Evolutionary conservation across 2,329 filamentous ascomycete species (phyloP).

Genomic region (Penicillium sp.): DNA sequence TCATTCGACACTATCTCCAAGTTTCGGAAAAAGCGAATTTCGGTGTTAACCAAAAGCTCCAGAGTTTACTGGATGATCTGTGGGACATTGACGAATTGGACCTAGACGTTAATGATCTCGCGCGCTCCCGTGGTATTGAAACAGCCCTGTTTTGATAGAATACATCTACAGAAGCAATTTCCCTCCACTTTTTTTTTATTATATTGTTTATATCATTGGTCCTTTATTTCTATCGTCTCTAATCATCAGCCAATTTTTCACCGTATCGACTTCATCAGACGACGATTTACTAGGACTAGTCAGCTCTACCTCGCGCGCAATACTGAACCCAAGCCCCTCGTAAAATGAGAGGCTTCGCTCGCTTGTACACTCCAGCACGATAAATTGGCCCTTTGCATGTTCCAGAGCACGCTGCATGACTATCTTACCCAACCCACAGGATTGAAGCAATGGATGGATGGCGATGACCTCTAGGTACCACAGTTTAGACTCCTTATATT

Average conservation of each 20-base stretch:
- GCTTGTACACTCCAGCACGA: slow-evolving; percentile 22
- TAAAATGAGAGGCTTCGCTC: slow-evolving; percentile 22
- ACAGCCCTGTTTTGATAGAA: slow-evolving; percentile 23
- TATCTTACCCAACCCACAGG: slow-evolving; percentile 19
- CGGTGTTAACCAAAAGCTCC: slow-evolving; percentile 15
- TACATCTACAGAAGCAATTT: too few relatives aligned
- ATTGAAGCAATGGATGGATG: slow-evolving; percentile 24
- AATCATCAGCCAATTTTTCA: slow-evolving; percentile 24
- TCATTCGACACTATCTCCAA: slow-evolving; percentile 15
- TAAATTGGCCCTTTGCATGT: slow-evolving; percentile 12
- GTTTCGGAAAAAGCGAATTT: neutral
- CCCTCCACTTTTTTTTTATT: too few relatives aligned
- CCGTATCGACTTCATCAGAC: slow-evolving; percentile 6
- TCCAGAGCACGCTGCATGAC: slow-evolving; percentile 19
- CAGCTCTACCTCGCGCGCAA: slow-evolving; percentile 20
- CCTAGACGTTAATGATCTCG: slow-evolving; percentile 21
- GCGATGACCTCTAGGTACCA: slow-evolving; percentile 27
- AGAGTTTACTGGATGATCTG: slow-evolving; percentile 22
- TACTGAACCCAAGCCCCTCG: slow-evolving; percentile 20
- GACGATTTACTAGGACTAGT: slow-evolving; percentile 4
- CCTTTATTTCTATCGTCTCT: neutral
- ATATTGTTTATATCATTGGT: neutral
- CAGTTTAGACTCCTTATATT: slow-evolving; percentile 9
- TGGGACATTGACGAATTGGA: slow-evolving; percentile 18
- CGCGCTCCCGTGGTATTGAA: slow-evolving; percentile 20